phyloP scores from a whole-genome alignment of 768 basidiomycete species.

The Boletales sp. region DNA sequence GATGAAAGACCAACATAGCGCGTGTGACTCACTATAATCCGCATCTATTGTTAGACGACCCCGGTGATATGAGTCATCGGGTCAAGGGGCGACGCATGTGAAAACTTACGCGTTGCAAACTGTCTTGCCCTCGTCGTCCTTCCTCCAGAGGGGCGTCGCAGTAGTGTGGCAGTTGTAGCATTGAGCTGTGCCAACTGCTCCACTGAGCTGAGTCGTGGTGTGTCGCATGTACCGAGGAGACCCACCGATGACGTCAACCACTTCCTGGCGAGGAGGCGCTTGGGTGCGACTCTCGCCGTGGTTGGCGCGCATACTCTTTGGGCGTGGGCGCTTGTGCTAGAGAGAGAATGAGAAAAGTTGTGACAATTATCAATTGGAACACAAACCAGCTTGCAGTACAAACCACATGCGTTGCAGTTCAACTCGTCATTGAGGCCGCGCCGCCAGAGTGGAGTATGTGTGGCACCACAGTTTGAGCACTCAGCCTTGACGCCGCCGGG shows the following conservation, averaged over 20 bases:
- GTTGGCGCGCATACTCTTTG: slow-evolving; percentile 80
- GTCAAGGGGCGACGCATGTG: slow-evolving; percentile 1
- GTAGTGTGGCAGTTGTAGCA: slow-evolving; percentile 91
- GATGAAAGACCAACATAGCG: neutral
- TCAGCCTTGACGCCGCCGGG: slow-evolving; percentile 71
- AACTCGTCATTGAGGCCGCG: slow-evolving; percentile 84
- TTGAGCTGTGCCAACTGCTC: slow-evolving; percentile 52
- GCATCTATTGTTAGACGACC: slow-evolving; percentile 44
- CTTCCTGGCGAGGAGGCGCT: slow-evolving; percentile 60
- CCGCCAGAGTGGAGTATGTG: slow-evolving; percentile 85
- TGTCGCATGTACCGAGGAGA: slow-evolving; percentile 31
- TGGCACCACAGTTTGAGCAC: slow-evolving; percentile 86
- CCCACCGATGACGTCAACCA: slow-evolving; percentile 71
- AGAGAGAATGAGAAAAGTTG: neutral
- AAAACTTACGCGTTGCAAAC: slow-evolving; percentile 84
- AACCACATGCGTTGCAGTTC: slow-evolving; percentile 85
- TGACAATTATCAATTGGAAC: neutral
- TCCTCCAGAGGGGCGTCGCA: slow-evolving; percentile 85
- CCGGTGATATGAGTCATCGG: slow-evolving; percentile 10
- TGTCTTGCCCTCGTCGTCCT: slow-evolving; percentile 88
- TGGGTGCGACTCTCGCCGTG: slow-evolving; percentile 71
- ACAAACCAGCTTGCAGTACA: slow-evolving; percentile 82
- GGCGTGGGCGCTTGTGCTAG: slow-evolving; percentile 84
- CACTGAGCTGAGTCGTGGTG: slow-evolving; percentile 25
- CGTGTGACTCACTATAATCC: slow-evolving; percentile 60